phyloP scores from a whole-genome alignment of 176 grass and related monocot genomes.

The Oryza australiensis region DNA sequence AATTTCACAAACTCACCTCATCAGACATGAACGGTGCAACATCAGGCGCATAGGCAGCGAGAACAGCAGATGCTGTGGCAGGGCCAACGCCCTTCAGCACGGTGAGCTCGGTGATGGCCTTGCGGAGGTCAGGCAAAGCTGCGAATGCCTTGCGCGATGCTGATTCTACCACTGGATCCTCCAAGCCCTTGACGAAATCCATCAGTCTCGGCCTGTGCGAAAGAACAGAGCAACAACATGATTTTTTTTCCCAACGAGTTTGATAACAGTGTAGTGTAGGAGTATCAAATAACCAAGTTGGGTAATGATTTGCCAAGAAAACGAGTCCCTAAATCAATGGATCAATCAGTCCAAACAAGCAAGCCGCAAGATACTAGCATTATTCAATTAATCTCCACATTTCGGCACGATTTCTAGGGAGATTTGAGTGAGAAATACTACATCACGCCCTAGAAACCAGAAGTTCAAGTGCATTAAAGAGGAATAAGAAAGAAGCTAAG shows the following conservation, averaged over 20 bases:
- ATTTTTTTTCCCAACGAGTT: background rate
- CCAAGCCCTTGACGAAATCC: slow-evolving; percentile 72
- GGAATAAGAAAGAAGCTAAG: background rate
- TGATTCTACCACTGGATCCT: slow-evolving; percentile 57
- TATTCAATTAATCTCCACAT: background rate
- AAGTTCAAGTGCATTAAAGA: background rate
- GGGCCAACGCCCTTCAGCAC: slow-evolving; percentile 82
- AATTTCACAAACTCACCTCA: slow-evolving; percentile 55
- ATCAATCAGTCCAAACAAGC: background rate
- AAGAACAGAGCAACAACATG: background rate
- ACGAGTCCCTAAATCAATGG: background rate
- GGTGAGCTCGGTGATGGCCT: slow-evolving; percentile 69
- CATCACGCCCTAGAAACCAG: background rate
- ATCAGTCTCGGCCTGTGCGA: slow-evolving; percentile 71
- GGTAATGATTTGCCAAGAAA: background rate
- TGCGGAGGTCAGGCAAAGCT: slow-evolving; percentile 64
- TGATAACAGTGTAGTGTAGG: background rate
- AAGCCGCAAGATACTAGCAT: background rate
- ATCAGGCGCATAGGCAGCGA: slow-evolving; percentile 72
- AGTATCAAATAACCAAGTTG: background rate
- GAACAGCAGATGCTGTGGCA: slow-evolving; percentile 73
- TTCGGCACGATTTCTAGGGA: background rate
- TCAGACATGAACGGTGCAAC: slow-evolving; percentile 86
- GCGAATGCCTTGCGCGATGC: slow-evolving; percentile 72
- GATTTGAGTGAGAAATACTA: background rate